Percentiles rank a stretch among this genome's conserved stretches.
phyloP scores from a whole-genome alignment of 1,284 basidiomycete genomes.

The Fistulina hepatica region DNA sequence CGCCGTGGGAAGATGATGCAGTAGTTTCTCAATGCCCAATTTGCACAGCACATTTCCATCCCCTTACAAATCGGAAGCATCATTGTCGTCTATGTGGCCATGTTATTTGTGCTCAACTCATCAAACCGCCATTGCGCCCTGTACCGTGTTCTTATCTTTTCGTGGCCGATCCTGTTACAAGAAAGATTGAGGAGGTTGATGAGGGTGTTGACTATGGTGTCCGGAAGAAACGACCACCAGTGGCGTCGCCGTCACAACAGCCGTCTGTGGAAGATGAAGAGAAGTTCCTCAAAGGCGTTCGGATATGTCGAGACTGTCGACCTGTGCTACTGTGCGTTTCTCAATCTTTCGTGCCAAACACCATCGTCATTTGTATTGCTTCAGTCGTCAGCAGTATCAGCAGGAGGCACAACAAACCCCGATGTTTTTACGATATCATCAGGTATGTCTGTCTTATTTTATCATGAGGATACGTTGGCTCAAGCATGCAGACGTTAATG shows the following conservation, averaged over 20 bases:
- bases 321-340: constrained; percentile 60
- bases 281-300: constrained; percentile 71
- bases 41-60: constrained; percentile 80
- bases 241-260: constrained; percentile 20
- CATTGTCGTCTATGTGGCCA: constrained; percentile 93
- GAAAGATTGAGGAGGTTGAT: constrained; percentile 72
- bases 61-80: constrained; percentile 88
- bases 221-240: constrained; percentile 30
- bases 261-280: constrained; percentile 47
- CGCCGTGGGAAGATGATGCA: constrained; percentile 89
- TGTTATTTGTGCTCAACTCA: constrained; percentile 85
- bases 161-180: constrained; percentile 65
- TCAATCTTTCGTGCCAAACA: not conserved
- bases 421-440: constrained; percentile 55
- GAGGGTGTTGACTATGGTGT: constrained; percentile 85
- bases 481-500: constrained; percentile 46
- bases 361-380: constrained; percentile 1
- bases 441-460: constrained; percentile 30
- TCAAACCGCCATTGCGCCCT: constrained; percentile 59
- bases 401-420: constrained; percentile 57
- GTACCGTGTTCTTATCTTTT: constrained; percentile 70
- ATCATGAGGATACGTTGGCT: constrained; percentile 2
- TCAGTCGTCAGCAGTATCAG: constrained; percentile 70
- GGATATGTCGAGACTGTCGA: constrained; percentile 78
- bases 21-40: constrained; percentile 71